A percentile compares a stretch with the other conserved stretches of the same genome.
Evolutionary conservation across 2,329 filamentous ascomycete species (phyloP).

Genomic region (Albifimbria verrucaria): DNA sequence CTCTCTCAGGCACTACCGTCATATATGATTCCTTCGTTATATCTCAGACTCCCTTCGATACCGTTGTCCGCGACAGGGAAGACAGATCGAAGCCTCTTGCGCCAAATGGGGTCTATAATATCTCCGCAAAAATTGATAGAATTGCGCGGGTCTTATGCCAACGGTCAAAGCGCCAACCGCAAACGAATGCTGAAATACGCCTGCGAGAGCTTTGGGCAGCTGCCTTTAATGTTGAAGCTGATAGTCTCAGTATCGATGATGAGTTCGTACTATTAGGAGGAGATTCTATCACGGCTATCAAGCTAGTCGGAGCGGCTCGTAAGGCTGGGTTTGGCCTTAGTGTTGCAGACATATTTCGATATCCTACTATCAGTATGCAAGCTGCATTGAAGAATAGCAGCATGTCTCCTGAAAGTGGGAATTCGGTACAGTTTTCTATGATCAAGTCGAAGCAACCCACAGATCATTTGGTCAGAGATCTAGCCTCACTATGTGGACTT

Average conservation of each 20-base stretch:
- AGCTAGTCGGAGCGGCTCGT: neutral
- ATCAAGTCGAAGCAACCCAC: no score
- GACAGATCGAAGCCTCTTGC: constrained; percentile 10
- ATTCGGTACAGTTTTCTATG: neutral
- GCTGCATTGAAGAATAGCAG: neutral
- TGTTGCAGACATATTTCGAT: neutral
- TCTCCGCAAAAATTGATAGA: neutral
- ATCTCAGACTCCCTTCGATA: constrained; percentile 7
- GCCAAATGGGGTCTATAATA: constrained; percentile 3
- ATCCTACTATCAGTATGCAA: neutral
- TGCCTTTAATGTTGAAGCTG: neutral
- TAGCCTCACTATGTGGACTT: neutral
- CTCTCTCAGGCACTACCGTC: constrained; percentile 7
- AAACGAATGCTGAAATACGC: neutral
- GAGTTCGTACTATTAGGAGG: constrained; percentile 18
- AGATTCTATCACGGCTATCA: neutral
- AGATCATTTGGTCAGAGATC: no score
- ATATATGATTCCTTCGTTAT: constrained; percentile 15
- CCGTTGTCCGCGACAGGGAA: constrained; percentile 13
- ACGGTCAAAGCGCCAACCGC: neutral
- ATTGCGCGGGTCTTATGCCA: neutral
- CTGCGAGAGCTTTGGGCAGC: neutral
- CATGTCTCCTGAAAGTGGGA: no score
- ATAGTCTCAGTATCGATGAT: neutral
- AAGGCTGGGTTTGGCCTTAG: neutral